A percentile compares a stretch with the other conserved stretches of the same genome.
phyloP scores from a whole-genome alignment of 371 early-diverging fungal genomes.

The Mucor lusitanicus region DNA sequence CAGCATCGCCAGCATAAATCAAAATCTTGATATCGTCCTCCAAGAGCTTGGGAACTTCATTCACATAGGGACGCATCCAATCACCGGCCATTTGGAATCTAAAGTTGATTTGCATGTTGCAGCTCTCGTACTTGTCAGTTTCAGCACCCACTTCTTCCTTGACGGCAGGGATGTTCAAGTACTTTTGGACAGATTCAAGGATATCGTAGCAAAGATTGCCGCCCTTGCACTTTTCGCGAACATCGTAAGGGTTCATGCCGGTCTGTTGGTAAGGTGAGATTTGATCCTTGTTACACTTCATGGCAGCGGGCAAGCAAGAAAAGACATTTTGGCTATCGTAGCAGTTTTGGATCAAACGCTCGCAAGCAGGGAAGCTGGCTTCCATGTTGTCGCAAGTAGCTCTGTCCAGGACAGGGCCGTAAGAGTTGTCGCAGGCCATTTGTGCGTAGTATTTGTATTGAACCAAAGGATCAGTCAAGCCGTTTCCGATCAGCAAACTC shows the following conservation, averaged over 20 bases:
- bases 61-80: conserved; percentile 85
- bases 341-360: conserved; percentile 77
- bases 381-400: conserved; percentile 74
- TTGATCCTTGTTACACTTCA: conserved; percentile 84
- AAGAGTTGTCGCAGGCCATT: conserved; percentile 82
- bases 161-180: conserved; percentile 79
- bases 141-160: conserved; percentile 77
- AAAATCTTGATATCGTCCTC: conserved; percentile 80
- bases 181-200: conserved; percentile 72
- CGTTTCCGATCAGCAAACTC: conserved; percentile 89
- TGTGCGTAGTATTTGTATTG: conserved; percentile 91
- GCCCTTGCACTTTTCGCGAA: conserved; percentile 76
- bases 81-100: conserved; percentile 85
- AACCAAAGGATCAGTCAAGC: conserved; percentile 83
- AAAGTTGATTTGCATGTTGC: conserved; percentile 82
- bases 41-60: conserved; percentile 73
- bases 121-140: conserved; percentile 69
- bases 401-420: conserved; percentile 73
- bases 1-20: conserved; percentile 89
- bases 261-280: conserved; percentile 62
- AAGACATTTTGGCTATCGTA: conserved; percentile 75
- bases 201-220: conserved; percentile 84
- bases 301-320: conserved; percentile 83
- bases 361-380: conserved; percentile 74
- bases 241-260: conserved; percentile 82